Evolutionary conservation across 495 filamentous ascomycete genomes (phyloP).

Genomic region (Monascus purpureus): DNA sequence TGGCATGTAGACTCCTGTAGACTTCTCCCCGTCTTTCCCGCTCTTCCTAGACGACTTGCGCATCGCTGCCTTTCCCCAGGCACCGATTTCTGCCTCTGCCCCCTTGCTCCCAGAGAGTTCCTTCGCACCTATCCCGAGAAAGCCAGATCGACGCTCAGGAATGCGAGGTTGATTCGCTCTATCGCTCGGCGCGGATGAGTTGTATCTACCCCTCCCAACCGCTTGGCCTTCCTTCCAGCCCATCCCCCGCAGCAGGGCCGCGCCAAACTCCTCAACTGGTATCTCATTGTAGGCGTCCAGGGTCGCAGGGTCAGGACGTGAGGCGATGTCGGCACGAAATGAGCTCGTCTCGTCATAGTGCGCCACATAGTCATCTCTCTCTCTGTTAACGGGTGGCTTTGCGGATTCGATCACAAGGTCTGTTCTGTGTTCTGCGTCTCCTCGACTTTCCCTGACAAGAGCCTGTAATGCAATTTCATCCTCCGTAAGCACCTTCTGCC

Average conservation of each 20-base stretch:
- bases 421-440: conserved; percentile 33
- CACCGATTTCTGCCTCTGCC: conserved; percentile 60
- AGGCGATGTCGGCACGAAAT: conserved; percentile 51
- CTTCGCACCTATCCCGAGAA: conserved; percentile 78
- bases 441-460: conserved; percentile 45
- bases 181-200: conserved; percentile 11
- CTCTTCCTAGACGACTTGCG: conserved; percentile 37
- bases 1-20: conserved; percentile 44
- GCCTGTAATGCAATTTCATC: conserved; percentile 75
- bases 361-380: conserved; percentile 13
- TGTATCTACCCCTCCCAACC: conserved; percentile 43
- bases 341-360: conserved; percentile 48
- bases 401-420: conserved; percentile 45
- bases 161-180: conserved; percentile 26
- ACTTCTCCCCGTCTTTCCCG: conserved; percentile 15
- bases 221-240: conserved; percentile 84
- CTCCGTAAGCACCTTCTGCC: conserved; percentile 32
- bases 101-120: conserved; percentile 42
- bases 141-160: conserved; percentile 55
- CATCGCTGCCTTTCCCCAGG: conserved; percentile 58
- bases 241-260: conserved; percentile 76
- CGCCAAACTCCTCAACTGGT: conserved; percentile 89
- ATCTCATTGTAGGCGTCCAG: conserved; percentile 76
- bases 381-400: conserved; percentile 4
- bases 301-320: conserved; percentile 60